Conservation (phyloP, 1,284 basidiomycete genomes). For the Cryptococcus sp. region DNA sequence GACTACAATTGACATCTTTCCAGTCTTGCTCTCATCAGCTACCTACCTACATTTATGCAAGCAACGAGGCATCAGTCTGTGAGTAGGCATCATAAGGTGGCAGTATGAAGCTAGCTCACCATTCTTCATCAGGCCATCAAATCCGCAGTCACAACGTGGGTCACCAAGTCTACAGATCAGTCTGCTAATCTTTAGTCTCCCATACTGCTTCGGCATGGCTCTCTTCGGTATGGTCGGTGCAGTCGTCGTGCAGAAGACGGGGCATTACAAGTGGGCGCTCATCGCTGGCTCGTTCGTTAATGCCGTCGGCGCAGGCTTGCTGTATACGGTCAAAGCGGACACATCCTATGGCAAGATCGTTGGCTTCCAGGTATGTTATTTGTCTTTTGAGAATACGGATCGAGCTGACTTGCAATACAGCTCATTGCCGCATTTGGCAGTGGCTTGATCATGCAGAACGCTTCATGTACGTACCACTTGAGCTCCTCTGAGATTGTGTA, state of each 20-base stretch:
- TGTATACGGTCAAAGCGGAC: constrained; percentile 11
- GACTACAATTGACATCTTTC: too few species aligned
- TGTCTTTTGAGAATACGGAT: not conserved
- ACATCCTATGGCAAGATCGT: constrained; percentile 7
- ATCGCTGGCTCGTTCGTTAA: constrained; percentile 5
- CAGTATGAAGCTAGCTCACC: too few species aligned
- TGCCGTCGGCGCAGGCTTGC: constrained; percentile 12
- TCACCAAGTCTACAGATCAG: not conserved
- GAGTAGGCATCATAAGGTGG: too few species aligned
- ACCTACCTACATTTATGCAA: constrained; percentile 14
- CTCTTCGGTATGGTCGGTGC: constrained; percentile 11
- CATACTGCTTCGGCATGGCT: constrained; percentile 15
- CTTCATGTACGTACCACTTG: not conserved
- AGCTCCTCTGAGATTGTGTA: too few species aligned
- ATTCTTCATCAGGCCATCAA: constrained; percentile 5
- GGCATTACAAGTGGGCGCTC: constrained; percentile 17
- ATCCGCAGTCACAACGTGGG: constrained; percentile 12
- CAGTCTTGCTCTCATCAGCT: constrained; percentile 13
- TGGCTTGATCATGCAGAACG: constrained; percentile 10
- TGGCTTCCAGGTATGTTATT: constrained; percentile 10
- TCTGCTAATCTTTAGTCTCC: constrained; percentile 2
- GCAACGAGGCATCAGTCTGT: constrained; percentile 16
- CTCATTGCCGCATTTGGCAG: constrained; percentile 8
- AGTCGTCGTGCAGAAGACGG: constrained; percentile 20
- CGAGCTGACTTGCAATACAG: not conserved